Evolutionary conservation across 2,329 filamentous ascomycete species (phyloP).

Genomic region (Botrytis tulipae): DNA sequence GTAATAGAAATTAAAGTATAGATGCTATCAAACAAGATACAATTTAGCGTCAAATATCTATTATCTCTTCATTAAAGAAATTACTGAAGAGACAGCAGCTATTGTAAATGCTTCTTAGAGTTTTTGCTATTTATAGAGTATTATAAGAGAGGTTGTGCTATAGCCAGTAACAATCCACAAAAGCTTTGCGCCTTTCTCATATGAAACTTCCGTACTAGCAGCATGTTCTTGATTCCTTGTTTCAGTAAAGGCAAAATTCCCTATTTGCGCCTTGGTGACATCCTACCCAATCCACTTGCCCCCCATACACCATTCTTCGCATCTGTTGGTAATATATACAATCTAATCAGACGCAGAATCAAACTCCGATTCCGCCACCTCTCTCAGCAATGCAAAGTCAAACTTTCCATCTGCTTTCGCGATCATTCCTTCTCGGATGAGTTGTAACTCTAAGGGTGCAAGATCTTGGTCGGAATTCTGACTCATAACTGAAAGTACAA

Average conservation of each 20-base stretch:
- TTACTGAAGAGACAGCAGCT: no score
- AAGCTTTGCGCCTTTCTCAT: neutral
- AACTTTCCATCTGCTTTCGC: conserved; percentile 40
- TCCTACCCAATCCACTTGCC: neutral
- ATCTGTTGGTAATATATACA: neutral
- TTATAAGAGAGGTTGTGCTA: neutral
- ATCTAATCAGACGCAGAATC: conserved; percentile 36
- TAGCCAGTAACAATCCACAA: neutral
- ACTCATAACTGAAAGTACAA: conserved; percentile 38
- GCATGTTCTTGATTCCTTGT: neutral
- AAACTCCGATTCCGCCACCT: conserved; percentile 34
- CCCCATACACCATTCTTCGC: neutral
- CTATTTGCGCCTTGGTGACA: neutral
- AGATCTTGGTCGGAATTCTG: conserved; percentile 36
- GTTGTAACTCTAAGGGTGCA: conserved; percentile 30
- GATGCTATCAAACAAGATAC: neutral
- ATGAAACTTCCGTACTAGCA: neutral
- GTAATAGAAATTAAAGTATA: neutral
- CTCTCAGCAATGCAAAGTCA: conserved; percentile 38
- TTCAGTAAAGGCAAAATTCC: neutral
- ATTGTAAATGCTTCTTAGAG: neutral
- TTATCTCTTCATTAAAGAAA: neutral
- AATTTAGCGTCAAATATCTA: neutral
- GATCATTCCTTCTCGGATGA: conserved; percentile 35
- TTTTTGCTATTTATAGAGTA: neutral